Evolutionary conservation across 352 stramenopile species (phyloP).

Genomic region (Phytophthora nicotianae): DNA sequence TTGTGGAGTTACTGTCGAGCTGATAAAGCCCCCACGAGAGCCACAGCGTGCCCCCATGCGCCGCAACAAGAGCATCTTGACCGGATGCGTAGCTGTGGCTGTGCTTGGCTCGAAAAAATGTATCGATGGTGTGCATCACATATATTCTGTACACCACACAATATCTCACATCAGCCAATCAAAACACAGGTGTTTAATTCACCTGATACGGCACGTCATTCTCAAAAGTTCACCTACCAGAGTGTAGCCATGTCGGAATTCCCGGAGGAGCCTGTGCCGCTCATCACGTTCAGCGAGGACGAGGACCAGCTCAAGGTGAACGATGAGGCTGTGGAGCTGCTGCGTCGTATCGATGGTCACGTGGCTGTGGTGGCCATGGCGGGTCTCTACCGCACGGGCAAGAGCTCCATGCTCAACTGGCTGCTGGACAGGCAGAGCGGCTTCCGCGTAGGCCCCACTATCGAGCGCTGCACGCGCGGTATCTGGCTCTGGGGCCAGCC

Average conservation of each 20-base stretch:
- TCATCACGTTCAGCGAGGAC: conserved; percentile 88
- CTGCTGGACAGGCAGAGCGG: conserved; percentile 68
- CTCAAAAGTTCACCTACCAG: background rate
- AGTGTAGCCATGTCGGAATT: conserved; percentile 51
- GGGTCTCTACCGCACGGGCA: conserved; percentile 88
- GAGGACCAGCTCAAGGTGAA: conserved; percentile 84
- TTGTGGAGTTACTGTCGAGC: conserved; percentile 12
- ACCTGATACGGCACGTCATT: conserved; percentile 21
- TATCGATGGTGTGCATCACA: conserved; percentile 14
- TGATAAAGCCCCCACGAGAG: conserved; percentile 6
- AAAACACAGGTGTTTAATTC: background rate
- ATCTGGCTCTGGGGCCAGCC: conserved; percentile 89
- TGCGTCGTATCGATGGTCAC: conserved; percentile 75
- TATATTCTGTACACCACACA: background rate
- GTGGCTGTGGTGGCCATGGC: conserved; percentile 85
- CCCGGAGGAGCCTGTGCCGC: conserved; percentile 76
- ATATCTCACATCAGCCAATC: conserved; percentile 16
- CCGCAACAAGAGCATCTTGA: conserved; percentile 55
- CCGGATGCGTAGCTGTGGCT: conserved; percentile 20
- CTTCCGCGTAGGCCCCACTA: conserved; percentile 82
- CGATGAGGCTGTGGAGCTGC: conserved; percentile 68
- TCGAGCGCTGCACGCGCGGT: conserved; percentile 85
- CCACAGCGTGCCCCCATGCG: conserved; percentile 34
- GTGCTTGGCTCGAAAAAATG: conserved; percentile 3
- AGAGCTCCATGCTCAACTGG: conserved; percentile 90